Base-by-base conservation (phyloP, 2,329 filamentous ascomycete genomes). In the Purpureocillium takamizusanense region DNA sequence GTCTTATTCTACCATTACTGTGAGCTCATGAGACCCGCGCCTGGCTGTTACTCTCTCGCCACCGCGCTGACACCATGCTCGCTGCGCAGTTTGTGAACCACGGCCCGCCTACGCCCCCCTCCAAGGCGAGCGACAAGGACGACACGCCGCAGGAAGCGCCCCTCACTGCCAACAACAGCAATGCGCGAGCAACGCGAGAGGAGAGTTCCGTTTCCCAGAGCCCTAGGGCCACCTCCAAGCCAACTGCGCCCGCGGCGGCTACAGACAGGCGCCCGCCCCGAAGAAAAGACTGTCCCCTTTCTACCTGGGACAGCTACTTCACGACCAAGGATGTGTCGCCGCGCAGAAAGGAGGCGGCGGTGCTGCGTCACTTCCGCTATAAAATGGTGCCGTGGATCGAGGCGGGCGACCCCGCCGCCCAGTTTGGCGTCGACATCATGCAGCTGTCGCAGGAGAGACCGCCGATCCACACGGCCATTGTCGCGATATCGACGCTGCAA, bases 311-410 rank as follows among this genome's bases (percentile, higher is more conserved):
- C 11, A 41, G 43, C 8, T 49, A 49, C 35, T 50, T 50, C 16
- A 35, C 43, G 9, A 42, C 38, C 8, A 21, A 37, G 5, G 17
- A 40, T 9, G 29, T 36, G 8, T 42, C 43, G 3, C 17, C 33
- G 7, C 29, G 25, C 5, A 40, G 42, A 15, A 38, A 34, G 21
- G 38, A 44, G 7, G 40, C 37, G 14, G 46, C 43, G 1, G 31
- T 45, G 10, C 32, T 49, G 16, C 42, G 47, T 5, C 45, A 50
- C 17, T 50, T 49, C 17, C 46, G 39, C 23, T 50, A 50, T 32
- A 42, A 42, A 16, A 45, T 45, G n/a, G 46, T 40, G 2, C 47
- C 46, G 9, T 50, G 46, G 47, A 45, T 50, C 2, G 46, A 48
- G 15, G 46, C 46, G 11, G 47, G 44, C 15, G 43, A 47, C 17